Evolutionary conservation across 176 grass and related monocot species (phyloP).

Genomic region (Metroxylon sagu): DNA sequence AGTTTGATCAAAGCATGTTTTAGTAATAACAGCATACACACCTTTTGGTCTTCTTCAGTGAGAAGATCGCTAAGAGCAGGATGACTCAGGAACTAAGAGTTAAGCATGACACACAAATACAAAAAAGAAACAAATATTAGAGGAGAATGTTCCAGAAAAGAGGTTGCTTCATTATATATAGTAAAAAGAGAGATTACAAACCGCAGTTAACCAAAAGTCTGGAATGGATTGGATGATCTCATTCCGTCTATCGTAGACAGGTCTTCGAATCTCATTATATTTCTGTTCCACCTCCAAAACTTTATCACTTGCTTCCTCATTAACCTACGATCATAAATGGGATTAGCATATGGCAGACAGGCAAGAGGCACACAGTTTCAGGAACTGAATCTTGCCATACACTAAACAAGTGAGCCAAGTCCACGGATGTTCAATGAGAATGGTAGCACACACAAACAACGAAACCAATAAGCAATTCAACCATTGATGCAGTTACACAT

Average conservation of each 20-base stretch:
- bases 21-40: constrained; percentile 3
- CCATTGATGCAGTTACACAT: no score
- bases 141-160: not conserved
- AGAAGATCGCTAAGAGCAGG: constrained; percentile 64
- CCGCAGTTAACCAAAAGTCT: constrained; percentile 84
- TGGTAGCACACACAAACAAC: no score
- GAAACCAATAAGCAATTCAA: no score
- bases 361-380: no score
- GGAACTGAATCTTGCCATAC: no score
- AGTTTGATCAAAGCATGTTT: no score
- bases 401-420: no score
- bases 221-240: constrained; percentile 70
- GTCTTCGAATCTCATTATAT: constrained; percentile 72
- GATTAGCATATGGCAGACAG: constrained; percentile 4
- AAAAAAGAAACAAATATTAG: constrained; percentile 17
- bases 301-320: constrained; percentile 80
- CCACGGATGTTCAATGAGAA: no score
- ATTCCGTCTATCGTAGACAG: constrained; percentile 58
- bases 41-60: constrained; percentile 73
- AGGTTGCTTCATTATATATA: not conserved
- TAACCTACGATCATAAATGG: constrained; percentile 41
- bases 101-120: not conserved
- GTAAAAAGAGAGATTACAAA: constrained; percentile 28
- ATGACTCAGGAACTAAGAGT: constrained; percentile 79
- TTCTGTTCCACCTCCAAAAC: constrained; percentile 92